Evolutionary conservation across 805 yeast species (phyloP).

Genomic region (Gaillardinia entomophila): DNA sequence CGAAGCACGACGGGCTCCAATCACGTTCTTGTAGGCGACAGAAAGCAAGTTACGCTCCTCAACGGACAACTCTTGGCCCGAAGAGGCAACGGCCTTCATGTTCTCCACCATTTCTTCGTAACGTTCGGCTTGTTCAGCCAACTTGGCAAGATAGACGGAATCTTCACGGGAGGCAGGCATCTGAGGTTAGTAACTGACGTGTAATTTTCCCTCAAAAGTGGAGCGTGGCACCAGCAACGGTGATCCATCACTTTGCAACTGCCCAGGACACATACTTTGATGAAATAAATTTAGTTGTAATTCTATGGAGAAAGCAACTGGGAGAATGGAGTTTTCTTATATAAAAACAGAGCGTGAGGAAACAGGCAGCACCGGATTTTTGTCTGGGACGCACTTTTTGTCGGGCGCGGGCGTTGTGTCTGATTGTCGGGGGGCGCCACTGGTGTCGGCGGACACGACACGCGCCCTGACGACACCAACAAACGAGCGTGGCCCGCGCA

Average conservation of each 20-base stretch:
- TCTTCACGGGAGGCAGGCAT: slow-evolving; percentile 93
- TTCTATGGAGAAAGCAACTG: neutral
- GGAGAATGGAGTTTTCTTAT: neutral
- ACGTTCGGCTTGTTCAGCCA: slow-evolving; percentile 99
- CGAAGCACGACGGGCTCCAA: slow-evolving; percentile 98
- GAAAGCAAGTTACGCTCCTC: slow-evolving; percentile 97
- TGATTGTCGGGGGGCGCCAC: neutral
- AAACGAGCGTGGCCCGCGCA: slow-evolving; percentile 13
- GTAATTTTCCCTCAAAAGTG: too few relatives aligned
- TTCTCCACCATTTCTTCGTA: slow-evolving; percentile 99
- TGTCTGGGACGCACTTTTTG: neutral
- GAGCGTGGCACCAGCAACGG: too few relatives aligned
- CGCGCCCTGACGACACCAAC: slow-evolving; percentile 4
- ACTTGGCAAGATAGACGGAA: slow-evolving; percentile 94
- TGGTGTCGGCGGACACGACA: neutral
- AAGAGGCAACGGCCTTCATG: slow-evolving; percentile 95
- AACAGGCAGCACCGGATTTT: neutral
- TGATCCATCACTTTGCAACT: too few relatives aligned
- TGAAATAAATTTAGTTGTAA: neutral
- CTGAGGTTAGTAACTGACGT: slow-evolving; percentile 3
- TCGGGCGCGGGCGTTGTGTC: neutral
- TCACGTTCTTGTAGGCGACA: slow-evolving; percentile 96
- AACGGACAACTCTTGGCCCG: slow-evolving; percentile 91
- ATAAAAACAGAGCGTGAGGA: neutral
- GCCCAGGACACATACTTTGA: neutral